Conservation (phyloP, 176 grass and related monocot species). For the Carex kokanica region DNA sequence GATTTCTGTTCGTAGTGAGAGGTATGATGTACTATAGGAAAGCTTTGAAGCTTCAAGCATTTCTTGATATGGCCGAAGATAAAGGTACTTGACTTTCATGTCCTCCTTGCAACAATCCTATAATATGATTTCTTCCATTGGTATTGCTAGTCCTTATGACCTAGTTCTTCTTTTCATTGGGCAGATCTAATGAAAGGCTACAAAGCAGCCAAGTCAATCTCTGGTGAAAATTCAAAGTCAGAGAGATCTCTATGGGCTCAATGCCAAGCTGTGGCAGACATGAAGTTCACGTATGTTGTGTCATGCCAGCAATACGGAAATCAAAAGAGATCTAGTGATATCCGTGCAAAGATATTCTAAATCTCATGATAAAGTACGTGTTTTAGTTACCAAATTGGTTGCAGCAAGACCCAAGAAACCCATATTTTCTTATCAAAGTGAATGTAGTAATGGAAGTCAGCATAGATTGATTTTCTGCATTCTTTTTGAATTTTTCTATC, state of each 20-base stretch:
- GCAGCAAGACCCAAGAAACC: conserved; percentile 6
- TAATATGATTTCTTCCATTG: neutral
- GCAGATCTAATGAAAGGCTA: conserved; percentile 92
- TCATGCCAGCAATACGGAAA: conserved; percentile 98
- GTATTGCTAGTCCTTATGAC: conserved; percentile 13
- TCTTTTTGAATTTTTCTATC: neutral
- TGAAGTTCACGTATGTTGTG: conserved; percentile 96
- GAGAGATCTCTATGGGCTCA: conserved; percentile 56
- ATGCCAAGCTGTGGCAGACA: conserved; percentile 81
- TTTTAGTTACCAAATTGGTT: conserved; percentile 18
- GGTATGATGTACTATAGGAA: conserved; percentile 98
- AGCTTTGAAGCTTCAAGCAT: conserved; percentile 92
- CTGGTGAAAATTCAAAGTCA: conserved; percentile 58
- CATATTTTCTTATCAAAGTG: conserved; percentile 5
- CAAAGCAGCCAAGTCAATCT: conserved; percentile 68
- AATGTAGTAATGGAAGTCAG: neutral
- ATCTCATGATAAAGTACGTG: conserved; percentile 82
- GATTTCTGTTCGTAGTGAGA: conserved; percentile 57
- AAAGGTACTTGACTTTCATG: conserved; percentile 48
- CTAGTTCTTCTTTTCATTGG: conserved; percentile 18
- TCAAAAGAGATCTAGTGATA: conserved; percentile 77
- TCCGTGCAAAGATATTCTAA: conserved; percentile 72
- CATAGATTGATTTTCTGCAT: neutral
- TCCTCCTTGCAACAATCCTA: neutral
- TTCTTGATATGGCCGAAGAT: conserved; percentile 84